phyloP scores from a whole-genome alignment of 2,329 filamentous ascomycete species.

The Penicillium verrucosum region DNA sequence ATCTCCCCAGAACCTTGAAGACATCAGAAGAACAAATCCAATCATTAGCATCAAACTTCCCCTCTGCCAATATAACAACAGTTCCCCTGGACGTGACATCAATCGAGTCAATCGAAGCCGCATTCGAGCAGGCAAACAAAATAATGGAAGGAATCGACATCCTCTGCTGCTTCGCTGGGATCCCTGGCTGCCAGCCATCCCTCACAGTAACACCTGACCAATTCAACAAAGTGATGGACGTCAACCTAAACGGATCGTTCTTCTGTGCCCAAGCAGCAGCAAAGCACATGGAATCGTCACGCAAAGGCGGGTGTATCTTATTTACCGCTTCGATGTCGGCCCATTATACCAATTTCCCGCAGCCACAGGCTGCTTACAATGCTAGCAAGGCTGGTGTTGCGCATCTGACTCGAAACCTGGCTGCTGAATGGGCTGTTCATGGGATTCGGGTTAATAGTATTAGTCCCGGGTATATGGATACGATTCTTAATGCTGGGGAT shows the following conservation, averaged over 20 bases:
- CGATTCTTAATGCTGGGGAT: slow-evolving; percentile 66
- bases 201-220: slow-evolving; percentile 57
- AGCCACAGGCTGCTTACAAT: slow-evolving; percentile 71
- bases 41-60: slow-evolving; percentile 54
- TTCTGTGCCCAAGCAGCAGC: slow-evolving; percentile 65
- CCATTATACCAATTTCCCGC: slow-evolving; percentile 67
- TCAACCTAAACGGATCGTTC: slow-evolving; percentile 70
- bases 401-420: slow-evolving; percentile 61
- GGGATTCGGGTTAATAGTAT: slow-evolving; percentile 70
- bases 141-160: slow-evolving; percentile 54
- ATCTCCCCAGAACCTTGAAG: slow-evolving; percentile 48
- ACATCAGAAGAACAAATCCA: slow-evolving; percentile 40
- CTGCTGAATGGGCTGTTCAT: slow-evolving; percentile 68
- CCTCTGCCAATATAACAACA: slow-evolving; percentile 50
- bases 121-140: slow-evolving; percentile 18
- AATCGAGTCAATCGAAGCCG: slow-evolving; percentile 31
- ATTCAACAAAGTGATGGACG: slow-evolving; percentile 63
- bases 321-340: slow-evolving; percentile 67
- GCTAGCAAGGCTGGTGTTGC: slow-evolving; percentile 66
- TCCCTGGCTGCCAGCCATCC: slow-evolving; percentile 62
- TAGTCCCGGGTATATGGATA: slow-evolving; percentile 74
- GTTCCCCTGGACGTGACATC: slow-evolving; percentile 60
- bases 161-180: slow-evolving; percentile 64
- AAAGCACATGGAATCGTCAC: slow-evolving; percentile 31
- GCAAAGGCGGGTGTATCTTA: slow-evolving; percentile 49